These are phyloP conservation scores for Euphorbia celastroides DNA, from an alignment of 441 rosid species.

Conservation along the genomic window DNA sequence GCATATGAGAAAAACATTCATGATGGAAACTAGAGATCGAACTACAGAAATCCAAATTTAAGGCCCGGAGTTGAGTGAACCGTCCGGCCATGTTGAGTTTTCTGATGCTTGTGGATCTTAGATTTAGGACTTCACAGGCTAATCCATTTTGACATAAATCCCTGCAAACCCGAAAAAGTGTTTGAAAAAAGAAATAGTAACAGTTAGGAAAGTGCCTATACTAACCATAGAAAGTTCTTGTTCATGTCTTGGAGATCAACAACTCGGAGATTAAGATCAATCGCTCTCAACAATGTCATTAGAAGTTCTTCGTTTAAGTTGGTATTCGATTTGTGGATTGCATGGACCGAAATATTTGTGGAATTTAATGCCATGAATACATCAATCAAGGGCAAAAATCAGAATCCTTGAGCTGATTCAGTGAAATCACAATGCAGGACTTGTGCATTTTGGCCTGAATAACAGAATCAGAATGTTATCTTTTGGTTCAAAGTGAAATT, in stretches of 20 bases:
- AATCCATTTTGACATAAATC: constrained; percentile 34
- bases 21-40: constrained; percentile 39
- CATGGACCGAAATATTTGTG: constrained; percentile 32
- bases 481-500: no score
- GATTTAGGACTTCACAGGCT: constrained; percentile 32
- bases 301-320: constrained; percentile 31
- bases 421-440: constrained; percentile 28
- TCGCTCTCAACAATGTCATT: constrained; percentile 32
- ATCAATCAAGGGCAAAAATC: constrained; percentile 37
- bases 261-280: constrained; percentile 32
- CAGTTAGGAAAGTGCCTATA: constrained; percentile 10
- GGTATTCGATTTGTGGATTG: constrained; percentile 25
- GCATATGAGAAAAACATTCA: constrained; percentile 57
- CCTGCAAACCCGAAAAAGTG: constrained; percentile 23
- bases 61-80: constrained; percentile 36
- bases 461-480: constrained; percentile 9
- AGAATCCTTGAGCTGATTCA: constrained; percentile 35
- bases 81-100: constrained; percentile 44
- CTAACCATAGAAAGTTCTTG: constrained; percentile 36
- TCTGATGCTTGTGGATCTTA: constrained; percentile 29
- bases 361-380: constrained; percentile 25
- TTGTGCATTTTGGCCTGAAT: constrained; percentile 35
- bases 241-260: constrained; percentile 33
- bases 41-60: no score
- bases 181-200: neutral